Conservation (phyloP, 148 eudicot genomes). For the Chenopodium quinoa region DNA sequence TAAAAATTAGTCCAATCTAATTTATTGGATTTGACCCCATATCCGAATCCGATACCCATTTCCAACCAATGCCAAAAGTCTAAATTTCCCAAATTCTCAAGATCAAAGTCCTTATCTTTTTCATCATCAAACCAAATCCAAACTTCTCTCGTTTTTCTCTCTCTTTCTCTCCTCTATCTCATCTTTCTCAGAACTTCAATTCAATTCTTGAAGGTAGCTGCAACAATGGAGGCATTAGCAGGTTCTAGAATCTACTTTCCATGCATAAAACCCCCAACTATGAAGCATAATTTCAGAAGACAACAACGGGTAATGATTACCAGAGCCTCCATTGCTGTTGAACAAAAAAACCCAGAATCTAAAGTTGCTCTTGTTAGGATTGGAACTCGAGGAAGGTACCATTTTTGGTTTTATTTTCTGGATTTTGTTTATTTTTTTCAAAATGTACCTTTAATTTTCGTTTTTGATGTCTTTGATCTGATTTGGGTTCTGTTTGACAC, state of each 20-base stretch:
- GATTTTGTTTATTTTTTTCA: conserved; percentile 1
- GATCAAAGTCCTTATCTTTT: conserved; percentile 28
- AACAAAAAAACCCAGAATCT: conserved; percentile 41
- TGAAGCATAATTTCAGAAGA: conserved; percentile 22
- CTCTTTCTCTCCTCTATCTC: not conserved
- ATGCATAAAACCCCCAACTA: conserved; percentile 29
- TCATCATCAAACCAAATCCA: conserved; percentile 15
- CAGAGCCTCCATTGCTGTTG: conserved; percentile 62
- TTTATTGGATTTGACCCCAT: not conserved
- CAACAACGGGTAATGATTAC: conserved; percentile 26
- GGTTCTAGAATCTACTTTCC: conserved; percentile 42
- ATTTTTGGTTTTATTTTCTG: conserved; percentile 8
- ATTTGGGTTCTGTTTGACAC: not conserved
- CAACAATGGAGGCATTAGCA: conserved; percentile 38
- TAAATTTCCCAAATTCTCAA: not conserved
- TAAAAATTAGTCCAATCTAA: too few species aligned
- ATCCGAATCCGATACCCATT: not conserved
- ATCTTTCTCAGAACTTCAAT: not conserved
- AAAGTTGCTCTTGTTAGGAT: conserved; percentile 72
- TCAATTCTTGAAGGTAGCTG: not conserved
- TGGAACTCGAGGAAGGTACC: conserved; percentile 93
- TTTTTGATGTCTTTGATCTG: not conserved
- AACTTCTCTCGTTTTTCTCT: not conserved
- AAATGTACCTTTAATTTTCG: not conserved
- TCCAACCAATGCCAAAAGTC: not conserved